These are phyloP conservation scores for Citrullus amarus DNA, from an alignment of 306 rosid genomes.

Conservation along the genomic window DNA sequence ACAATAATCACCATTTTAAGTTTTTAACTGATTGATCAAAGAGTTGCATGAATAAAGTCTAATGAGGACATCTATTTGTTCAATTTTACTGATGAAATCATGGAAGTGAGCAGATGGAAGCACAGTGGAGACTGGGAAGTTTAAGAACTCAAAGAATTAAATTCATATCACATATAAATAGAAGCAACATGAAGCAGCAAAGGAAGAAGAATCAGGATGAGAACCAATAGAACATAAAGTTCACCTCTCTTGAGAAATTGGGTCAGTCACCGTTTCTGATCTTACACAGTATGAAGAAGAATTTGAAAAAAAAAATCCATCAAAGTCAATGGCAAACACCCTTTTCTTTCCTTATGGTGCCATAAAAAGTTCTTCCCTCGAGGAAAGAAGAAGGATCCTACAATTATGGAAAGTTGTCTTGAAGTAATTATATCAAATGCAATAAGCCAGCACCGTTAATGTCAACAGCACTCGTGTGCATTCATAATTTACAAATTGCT, in stretches of 20 bases:
- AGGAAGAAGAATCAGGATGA: not conserved
- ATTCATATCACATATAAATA: not conserved
- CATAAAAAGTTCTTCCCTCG: not conserved
- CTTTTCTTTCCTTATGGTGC: not conserved
- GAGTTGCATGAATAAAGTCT: not conserved
- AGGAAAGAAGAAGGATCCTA: not conserved
- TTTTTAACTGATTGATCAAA: not conserved
- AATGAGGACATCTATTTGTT: not conserved
- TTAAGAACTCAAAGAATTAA: not conserved
- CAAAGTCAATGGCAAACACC: not conserved
- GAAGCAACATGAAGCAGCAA: not conserved
- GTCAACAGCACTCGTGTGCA: conserved; percentile 7
- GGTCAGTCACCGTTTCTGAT: not conserved
- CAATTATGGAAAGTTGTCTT: not conserved
- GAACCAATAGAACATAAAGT: not conserved
- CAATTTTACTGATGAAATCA: not conserved
- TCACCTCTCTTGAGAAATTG: not conserved
- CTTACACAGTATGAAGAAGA: not conserved
- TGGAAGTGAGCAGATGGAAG: not conserved
- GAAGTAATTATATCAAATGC: not conserved
- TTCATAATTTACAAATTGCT: not conserved
- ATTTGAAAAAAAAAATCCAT: not conserved
- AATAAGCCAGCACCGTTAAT: not conserved
- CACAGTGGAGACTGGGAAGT: not conserved
- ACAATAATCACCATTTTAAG: not conserved